Conservation (phyloP, 306 rosid genomes). For the Neltuma alba region DNA sequence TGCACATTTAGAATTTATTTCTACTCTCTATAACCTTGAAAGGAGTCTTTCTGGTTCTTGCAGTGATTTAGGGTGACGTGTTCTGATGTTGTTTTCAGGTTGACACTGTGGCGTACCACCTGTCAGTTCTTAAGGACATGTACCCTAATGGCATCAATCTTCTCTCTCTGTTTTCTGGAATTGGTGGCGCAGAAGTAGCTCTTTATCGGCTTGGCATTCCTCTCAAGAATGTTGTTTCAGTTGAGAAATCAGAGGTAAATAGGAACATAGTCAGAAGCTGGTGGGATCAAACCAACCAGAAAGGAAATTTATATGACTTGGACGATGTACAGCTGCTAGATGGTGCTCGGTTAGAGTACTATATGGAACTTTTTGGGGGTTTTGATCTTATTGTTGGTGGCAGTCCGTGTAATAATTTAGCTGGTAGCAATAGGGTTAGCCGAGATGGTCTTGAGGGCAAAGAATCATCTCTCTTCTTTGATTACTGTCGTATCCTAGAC, state of each 20-base stretch:
- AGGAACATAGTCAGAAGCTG: conserved; percentile 80
- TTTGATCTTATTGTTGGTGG: conserved; percentile 95
- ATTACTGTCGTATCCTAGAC: conserved; percentile 74
- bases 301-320: conserved; percentile 65
- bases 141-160: conserved; percentile 82
- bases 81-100: conserved; percentile 56
- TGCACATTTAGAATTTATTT: conserved; percentile 2
- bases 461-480: conserved; percentile 80
- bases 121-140: conserved; percentile 78
- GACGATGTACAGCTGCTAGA: conserved; percentile 65
- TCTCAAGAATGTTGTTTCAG: conserved; percentile 78
- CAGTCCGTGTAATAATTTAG: conserved; percentile 91
- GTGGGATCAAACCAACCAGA: conserved; percentile 99
- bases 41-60: conserved; percentile 9
- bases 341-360: conserved; percentile 54
- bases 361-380: conserved; percentile 64
- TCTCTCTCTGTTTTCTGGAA: conserved; percentile 94
- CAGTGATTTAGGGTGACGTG: neutral
- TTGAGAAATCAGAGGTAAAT: conserved; percentile 78
- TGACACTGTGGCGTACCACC: conserved; percentile 93
- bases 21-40: neutral
- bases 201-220: conserved; percentile 85
- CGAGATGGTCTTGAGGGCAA: conserved; percentile 89
- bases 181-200: conserved; percentile 97
- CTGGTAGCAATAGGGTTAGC: conserved; percentile 88